These are phyloP conservation scores for Iris pallida DNA, from an alignment of 116 monocot genomes.

Conservation along the genomic window DNA sequence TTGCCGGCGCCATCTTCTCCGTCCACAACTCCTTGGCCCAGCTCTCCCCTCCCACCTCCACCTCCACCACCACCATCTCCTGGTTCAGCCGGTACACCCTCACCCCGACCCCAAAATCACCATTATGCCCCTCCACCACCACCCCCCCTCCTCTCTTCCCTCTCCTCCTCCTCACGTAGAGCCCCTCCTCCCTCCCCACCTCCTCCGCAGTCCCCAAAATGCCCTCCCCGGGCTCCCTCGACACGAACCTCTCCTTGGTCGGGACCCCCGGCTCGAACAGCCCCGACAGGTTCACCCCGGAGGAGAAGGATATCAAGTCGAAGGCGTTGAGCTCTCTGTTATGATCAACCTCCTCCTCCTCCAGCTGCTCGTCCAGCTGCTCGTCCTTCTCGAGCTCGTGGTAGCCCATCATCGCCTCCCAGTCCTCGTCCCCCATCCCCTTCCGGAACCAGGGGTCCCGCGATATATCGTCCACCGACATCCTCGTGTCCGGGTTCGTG, in stretches of 20 bases:
- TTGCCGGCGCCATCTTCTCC: conserved; percentile 2
- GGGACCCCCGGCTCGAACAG: background rate
- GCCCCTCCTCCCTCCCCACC: conserved; percentile 7
- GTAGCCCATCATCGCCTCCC: conserved; percentile 13
- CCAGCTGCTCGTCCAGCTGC: too few relatives aligned
- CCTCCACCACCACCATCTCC: conserved; percentile 7
- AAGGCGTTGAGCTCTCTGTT: conserved; percentile 19
- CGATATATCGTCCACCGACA: conserved; percentile 26
- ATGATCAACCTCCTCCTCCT: conserved; percentile 8
- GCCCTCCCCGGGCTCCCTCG: conserved; percentile 2
- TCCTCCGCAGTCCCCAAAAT: conserved; percentile 19
- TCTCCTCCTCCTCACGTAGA: conserved; percentile 14
- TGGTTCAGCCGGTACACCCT: conserved; percentile 15
- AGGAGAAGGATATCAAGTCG: conserved; percentile 19
- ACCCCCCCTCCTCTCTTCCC: conserved; percentile 9
- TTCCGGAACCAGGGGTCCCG: conserved; percentile 34
- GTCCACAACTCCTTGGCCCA: conserved; percentile 22
- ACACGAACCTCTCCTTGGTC: conserved; percentile 16
- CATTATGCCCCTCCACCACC: conserved; percentile 10
- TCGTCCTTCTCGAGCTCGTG: too few relatives aligned
- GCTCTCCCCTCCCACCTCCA: conserved; percentile 7
- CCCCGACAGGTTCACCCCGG: conserved; percentile 15
- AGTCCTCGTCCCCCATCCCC: conserved; percentile 16
- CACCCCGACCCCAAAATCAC: conserved; percentile 16
- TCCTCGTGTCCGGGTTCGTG: conserved; percentile 35